Base-by-base conservation (phyloP, 345 rosid genomes). In the Nephelium lappaceum region DNA sequence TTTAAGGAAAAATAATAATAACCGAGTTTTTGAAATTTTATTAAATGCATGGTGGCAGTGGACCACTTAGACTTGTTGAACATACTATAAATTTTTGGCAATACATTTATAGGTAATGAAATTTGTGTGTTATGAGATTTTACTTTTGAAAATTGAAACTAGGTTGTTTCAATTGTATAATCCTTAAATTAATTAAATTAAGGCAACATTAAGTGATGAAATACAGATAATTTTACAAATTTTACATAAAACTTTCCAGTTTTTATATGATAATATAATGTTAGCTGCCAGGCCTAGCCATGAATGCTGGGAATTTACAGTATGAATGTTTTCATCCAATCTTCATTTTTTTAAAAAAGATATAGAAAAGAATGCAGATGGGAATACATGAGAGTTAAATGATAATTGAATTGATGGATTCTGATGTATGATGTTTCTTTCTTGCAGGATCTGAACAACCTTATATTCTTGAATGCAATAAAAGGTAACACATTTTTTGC, bases 371-470 rank as follows among this genome's bases (percentile, higher is more conserved):
- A 36, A 63, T 12, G 36, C 31, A 27, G 21, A 18, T 18, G 11
- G 51, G 11, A 8, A 69, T 3, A 2, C 43, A 21, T 68, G 12
- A 4, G 19, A 14, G 16, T 27, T 7, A 53, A 36, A 27, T 31
- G 51, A 8, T 43, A 53, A 69, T 14, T 23, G 41, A 53, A 60
- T 21, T 63, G 15, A 1, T 67, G 47, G 25, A 21, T 36, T 55
- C 24, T 60, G 51, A 53, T 11, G 41, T 71, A 6, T 60, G 36
- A 69, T 45, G 75, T 49, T 72, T 69, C n/a, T 62, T n/a, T 71
- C 83, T 31, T 81, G 88, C 88, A 92, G 96, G 90, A 90, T 75
- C 87, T 92, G 3, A 80, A 74, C 78, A 85, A 85, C 80, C 78
- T 36, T n/a, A 80, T 88, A 31, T 85, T 92, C 49, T 74, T 87